phyloP scores from a whole-genome alignment of 305 asterid genomes.

The Ajuga reptans region DNA sequence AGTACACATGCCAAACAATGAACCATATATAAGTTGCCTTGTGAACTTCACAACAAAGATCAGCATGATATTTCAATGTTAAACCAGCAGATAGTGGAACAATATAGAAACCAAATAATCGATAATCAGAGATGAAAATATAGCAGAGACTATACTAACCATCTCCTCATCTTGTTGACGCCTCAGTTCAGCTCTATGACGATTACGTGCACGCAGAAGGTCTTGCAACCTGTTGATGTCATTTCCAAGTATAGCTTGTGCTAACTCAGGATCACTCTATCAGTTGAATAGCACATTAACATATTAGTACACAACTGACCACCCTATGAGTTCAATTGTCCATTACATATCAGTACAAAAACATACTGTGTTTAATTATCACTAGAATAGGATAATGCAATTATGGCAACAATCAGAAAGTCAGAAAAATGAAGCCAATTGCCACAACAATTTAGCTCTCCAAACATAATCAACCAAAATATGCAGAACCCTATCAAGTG shows the following conservation, averaged over 20 bases:
- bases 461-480: not conserved
- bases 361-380: not conserved
- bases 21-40: not conserved
- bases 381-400: not conserved
- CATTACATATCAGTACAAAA: constrained; percentile 15
- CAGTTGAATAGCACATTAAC: constrained; percentile 26
- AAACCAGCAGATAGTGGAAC: not conserved
- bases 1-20: not conserved
- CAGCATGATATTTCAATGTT: not conserved
- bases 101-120: constrained; percentile 4
- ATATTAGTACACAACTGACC: constrained; percentile 35
- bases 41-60: constrained; percentile 2
- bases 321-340: constrained; percentile 41
- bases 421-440: constrained; percentile 7
- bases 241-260: constrained; percentile 83
- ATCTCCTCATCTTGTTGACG: constrained; percentile 83
- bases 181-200: constrained; percentile 53
- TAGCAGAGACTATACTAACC: constrained; percentile 39
- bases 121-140: constrained; percentile 13
- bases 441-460: not conserved
- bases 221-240: constrained; percentile 81
- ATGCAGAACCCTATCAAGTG: not conserved
- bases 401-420: constrained; percentile 16
- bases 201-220: constrained; percentile 60
- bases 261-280: constrained; percentile 90